Evolutionary conservation across 2,329 filamentous ascomycete species (phyloP), one percentile per base, ranked within the genome.

Genomic region (Lachnellula arida): DNA sequence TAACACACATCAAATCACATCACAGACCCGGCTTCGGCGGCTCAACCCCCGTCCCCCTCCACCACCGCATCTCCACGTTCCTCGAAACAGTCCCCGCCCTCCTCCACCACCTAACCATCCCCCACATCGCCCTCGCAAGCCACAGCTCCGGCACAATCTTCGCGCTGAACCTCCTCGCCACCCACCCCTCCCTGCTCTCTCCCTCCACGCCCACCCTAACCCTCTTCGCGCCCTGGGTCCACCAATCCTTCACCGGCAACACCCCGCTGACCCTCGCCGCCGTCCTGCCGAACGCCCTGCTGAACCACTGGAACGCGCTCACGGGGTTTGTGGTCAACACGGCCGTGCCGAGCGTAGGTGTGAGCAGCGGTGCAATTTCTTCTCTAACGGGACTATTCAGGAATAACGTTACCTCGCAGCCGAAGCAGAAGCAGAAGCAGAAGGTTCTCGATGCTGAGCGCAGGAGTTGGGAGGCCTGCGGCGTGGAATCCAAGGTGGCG

Each of bases 81-180:
- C 63, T 76, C 23, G 74, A 77, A 58, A 69, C 70, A 1, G 64
- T 77, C 1, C 74, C 75, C 35, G 60, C 57, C 4, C 62, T 78
- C 0, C 64, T 78, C 5, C 39, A 63, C 4, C 55, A 67, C 43
- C 67, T 78, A 5, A 48, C 64, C 0, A 70, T 75, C 47, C 54
- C 67, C 53, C 68, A 74, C 54, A 70, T 78, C 17, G 65, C 62
- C n/a, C 58, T 78, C 0, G 63, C 72, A 1, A 65, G 70, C 17
- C 75, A 78, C 55, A 72, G 68, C 22, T 70, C 72, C 0, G 76
- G 76, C 2, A 74, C 74, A 0, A 66, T 76, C 1, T 78, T 75
- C 55, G 59, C 70, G 4, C 63, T 78, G 23, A 78, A 78, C 53
- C 72, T 74, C 4, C 62, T 78, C 17, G 61, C 62, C 34, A 59